phyloP scores from a whole-genome alignment of 306 rosid genomes.

The Lagenaria siceraria region DNA sequence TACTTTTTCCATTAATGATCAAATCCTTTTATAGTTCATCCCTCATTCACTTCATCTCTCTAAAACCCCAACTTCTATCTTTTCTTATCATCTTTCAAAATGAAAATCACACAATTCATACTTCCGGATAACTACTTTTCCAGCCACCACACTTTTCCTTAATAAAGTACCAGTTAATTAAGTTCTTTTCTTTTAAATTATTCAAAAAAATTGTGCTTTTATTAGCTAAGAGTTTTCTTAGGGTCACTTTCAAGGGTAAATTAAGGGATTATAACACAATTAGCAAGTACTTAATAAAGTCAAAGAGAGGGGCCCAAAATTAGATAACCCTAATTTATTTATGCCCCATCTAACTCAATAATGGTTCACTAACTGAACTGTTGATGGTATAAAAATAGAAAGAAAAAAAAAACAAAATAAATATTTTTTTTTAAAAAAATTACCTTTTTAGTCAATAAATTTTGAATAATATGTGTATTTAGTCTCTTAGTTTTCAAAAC shows the following conservation, averaged over 20 bases:
- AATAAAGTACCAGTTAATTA: neutral
- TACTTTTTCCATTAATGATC: too few relatives aligned
- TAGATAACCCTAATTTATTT: neutral
- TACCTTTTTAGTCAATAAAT: rapidly evolving
- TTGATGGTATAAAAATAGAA: neutral
- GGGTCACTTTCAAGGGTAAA: neutral
- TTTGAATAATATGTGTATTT: too few relatives aligned
- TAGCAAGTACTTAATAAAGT: neutral
- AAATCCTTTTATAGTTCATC: too few relatives aligned
- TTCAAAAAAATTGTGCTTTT: neutral
- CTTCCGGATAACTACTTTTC: neutral
- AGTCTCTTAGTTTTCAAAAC: too few relatives aligned
- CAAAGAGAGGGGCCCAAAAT: neutral
- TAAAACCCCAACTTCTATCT: too few relatives aligned
- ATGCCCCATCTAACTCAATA: slow-evolving; percentile 2
- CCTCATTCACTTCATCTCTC: too few relatives aligned
- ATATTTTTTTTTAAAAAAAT: too few relatives aligned
- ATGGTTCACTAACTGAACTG: neutral
- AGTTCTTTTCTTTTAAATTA: too few relatives aligned
- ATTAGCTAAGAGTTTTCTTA: neutral
- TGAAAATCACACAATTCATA: neutral
- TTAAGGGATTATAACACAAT: neutral
- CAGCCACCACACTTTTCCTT: neutral
- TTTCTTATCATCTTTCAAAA: neutral
- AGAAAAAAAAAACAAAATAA: neutral